Base-by-base conservation (phyloP, 2,329 filamentous ascomycete species). In the Pseudopithomyces chartarum region DNA sequence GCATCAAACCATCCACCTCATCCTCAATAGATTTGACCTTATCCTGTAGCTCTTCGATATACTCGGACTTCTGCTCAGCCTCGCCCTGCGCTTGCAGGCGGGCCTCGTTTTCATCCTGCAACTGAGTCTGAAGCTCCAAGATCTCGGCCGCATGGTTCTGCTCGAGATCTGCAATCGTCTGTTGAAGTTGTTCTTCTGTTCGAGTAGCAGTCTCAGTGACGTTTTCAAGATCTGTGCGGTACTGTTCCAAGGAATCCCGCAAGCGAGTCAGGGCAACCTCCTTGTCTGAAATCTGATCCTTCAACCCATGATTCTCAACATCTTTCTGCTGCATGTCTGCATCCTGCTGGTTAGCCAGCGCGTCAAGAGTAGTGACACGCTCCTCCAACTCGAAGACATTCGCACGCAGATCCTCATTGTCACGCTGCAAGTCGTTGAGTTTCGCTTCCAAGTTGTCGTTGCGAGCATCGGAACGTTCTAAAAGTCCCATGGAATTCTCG, bases 111-210 rank as follows among this genome's bases (percentile, higher is more conserved):
- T 80, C 76, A 8, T 61, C 67, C 12, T 68, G 70, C 13, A 80
- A 68, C 15, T 74, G 68, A 11, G 62, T 63, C 52, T 80, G 67
- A 1, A 81, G 68, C 1, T 73, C 71, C 3, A 66, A 59, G 1
- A 79, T 67, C 5, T 62, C 69, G 15, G 69, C 66, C 6, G 72
- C 70, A 54, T 79, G 74, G 39, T 77, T 75, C 17, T 68, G 57
- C 52, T 79, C 73, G 68, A 81, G 74, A 42, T 74, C 67, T 2
- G 59, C 64, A 13, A 81, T 69, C 17, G 65, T 65, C 1, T 65
- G 63, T 4, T 64, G 58, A 53, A 80, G 76, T 29, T 78, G 72
- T 12, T 71, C 58, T 59, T 81, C 78, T 58, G 80, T 75, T 3
- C 63, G 64, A 2, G 64, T 70, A 38, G 80, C 74, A 7, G 79